A percentile compares a stretch with the other conserved stretches of the same genome.
Conservation (phyloP, 176 grass and related monocot genomes). For the Alloteropsis semialata region DNA sequence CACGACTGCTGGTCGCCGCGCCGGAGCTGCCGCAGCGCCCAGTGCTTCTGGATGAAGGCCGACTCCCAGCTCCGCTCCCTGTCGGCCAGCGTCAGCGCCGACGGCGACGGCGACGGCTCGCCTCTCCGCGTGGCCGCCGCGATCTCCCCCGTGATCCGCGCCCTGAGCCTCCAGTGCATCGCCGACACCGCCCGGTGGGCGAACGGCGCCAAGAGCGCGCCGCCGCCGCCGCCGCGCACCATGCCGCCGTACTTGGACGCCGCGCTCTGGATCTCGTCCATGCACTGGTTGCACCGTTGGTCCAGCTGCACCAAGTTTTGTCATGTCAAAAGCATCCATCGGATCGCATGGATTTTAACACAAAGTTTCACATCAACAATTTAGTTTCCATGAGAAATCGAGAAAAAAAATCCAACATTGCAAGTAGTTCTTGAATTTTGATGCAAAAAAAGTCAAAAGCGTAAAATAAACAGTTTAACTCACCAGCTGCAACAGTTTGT, state of each 20-base stretch:
- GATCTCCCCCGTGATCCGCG: slow-evolving; percentile 49
- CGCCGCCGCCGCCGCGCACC: slow-evolving; percentile 22
- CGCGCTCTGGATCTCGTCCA: slow-evolving; percentile 62
- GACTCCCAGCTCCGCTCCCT: slow-evolving; percentile 73
- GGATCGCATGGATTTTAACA: neutral
- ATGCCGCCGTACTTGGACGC: slow-evolving; percentile 46
- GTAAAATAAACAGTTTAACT: neutral
- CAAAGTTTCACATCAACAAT: neutral
- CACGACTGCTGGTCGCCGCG: slow-evolving; percentile 67
- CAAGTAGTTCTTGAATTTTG: neutral
- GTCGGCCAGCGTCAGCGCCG: slow-evolving; percentile 23
- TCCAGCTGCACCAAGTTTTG: slow-evolving; percentile 51
- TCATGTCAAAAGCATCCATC: neutral
- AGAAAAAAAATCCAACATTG: neutral
- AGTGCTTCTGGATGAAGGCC: slow-evolving; percentile 89
- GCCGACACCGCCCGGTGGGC: slow-evolving; percentile 32
- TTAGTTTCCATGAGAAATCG: neutral
- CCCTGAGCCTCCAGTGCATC: slow-evolving; percentile 50
- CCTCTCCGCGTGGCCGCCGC: slow-evolving; percentile 21
- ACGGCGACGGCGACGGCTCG: neutral
- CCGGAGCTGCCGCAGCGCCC: slow-evolving; percentile 73
- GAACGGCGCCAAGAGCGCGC: slow-evolving; percentile 35
- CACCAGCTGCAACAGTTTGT: slow-evolving; percentile 65
- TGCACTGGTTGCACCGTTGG: slow-evolving; percentile 65
- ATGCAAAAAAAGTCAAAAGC: neutral